Evolutionary conservation across 306 rosid species (phyloP), one percentile per base, ranked within the genome.

Genomic region (Luffa aegyptiaca): DNA sequence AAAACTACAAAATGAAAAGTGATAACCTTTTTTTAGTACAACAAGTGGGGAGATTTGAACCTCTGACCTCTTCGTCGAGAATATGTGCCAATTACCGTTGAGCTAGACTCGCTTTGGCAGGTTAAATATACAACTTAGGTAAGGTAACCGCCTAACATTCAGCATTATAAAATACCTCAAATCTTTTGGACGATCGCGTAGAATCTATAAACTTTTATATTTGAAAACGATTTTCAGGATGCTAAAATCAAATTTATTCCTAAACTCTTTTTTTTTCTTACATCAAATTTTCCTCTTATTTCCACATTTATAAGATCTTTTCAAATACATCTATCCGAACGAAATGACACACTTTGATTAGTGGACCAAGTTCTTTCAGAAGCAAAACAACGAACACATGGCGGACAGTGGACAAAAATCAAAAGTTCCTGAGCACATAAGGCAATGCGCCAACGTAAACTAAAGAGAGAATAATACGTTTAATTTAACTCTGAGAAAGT

Each of bases 341-440:
- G 20, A 74, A 75, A 75, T 52, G n/a, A 49, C 18, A 33, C 18
- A 53, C 17, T 37, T 14, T 51, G 63, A 33, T 18, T 31, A 33
- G 31, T 33, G 5, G 33, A 52, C 52, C 18, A 55, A 18, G 20
- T 75, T 63, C 58, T 65, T 64, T 63, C 6, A 52, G 77, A 82
- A 74, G 46, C 84, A 76, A 84, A 86, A 66, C 81, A 3, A 68
- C 90, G 69, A 87, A 87, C 87, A 84, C 7, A 7, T 81, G 84
- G 85, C 69, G 84, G 61, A 74, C 80, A 62, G 13, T 0, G 21
- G 20, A 42, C 59, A 70, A 1, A 20, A 70, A 20, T 42, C 12
- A 44, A 44, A 21, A 45, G 2, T 14, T 73, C 2, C 76, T 13
- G 56, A 70, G 46, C 18, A 7, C 49, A 49, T 9, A 20, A 46